Conservation (phyloP, 2,329 filamentous ascomycete genomes). For the Arthrobotrys megalospora region DNA sequence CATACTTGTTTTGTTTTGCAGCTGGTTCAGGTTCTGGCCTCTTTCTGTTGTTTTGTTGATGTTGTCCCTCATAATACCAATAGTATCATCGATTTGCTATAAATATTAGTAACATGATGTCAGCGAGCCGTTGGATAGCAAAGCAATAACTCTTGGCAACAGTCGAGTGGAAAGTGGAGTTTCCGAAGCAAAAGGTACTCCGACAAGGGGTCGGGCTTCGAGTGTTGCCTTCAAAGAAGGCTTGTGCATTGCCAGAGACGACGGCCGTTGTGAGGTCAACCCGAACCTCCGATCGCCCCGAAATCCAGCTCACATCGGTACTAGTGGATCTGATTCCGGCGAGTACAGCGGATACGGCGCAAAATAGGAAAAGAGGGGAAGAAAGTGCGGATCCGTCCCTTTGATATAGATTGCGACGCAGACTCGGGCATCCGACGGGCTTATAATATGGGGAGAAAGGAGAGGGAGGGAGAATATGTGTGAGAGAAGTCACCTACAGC, state of each 20-base stretch:
- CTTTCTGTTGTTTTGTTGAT: conserved; percentile 96
- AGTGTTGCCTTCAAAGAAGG: neutral
- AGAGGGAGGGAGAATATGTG: neutral
- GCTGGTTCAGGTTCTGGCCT: conserved; percentile 86
- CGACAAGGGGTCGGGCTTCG: neutral
- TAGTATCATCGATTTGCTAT: conserved; percentile 97
- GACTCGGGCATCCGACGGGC: neutral
- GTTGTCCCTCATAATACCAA: conserved; percentile 96
- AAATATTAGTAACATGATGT: conserved; percentile 26
- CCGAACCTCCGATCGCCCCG: conserved; percentile 9
- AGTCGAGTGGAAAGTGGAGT: neutral
- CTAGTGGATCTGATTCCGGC: neutral
- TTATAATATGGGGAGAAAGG: neutral
- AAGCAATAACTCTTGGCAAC: conserved; percentile 8
- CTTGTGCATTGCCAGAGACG: neutral
- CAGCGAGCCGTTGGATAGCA: conserved; percentile 20
- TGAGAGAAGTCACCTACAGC: conserved; percentile 76
- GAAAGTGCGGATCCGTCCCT: neutral
- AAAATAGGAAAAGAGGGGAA: neutral
- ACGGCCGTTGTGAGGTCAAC: conserved; percentile 4
- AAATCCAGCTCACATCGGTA: neutral
- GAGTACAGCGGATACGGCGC: neutral
- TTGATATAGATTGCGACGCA: neutral
- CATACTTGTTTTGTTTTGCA: conserved; percentile 85
- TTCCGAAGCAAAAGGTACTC: neutral